Base-by-base conservation (phyloP, 805 yeast genomes). In the Saturnispora dispora region DNA sequence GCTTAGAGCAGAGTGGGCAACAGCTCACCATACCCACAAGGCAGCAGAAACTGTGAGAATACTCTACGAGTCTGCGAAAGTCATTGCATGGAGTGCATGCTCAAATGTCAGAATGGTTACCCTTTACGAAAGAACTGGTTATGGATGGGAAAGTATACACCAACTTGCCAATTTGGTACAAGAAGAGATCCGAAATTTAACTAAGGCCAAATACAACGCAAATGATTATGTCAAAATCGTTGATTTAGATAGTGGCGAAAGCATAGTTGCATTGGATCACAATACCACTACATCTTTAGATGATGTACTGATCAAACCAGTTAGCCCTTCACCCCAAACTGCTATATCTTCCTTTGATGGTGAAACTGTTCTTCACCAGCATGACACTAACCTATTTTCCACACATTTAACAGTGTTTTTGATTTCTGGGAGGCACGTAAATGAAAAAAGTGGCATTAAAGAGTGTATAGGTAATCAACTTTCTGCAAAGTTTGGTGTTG, bases 41-140 rank as follows among this genome's bases (percentile, higher is more conserved):
- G 73, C 75, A 1, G 65, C 71, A 4, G 79, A 75, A 54, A 67
- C 64, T 27, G 63, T 74, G 17, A 59, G 73, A 49, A 54, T 74
- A 17, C 54, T 69, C 22, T 62, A 67, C 5, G 73, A 71, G 51
- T 57, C 71, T 7, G 64, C 74, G 2, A 61, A 66, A 48, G 43
- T 66, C n/a, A 57, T 61, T 28, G 54, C 63, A 3, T 66, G 69
- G 70, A 51, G 63, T 11, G 60, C 58, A 3, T 55, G 59, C 28
- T 22, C 61, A 10, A 67, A 66, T 2, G 54, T 65, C 17, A 47
- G 46, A 20, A 45, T 52, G 1, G 23, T 67, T 8, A 62, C 62
- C 1, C 36, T 67, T 9, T 67, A 60, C 46, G 70, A 65, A 47
- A 47, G 52, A 37, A 58, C 58, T 17, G 68, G 67, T 5, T 57